These are phyloP conservation scores for Xylaria intraflava DNA, from an alignment of 495 filamentous ascomycete genomes.

Conservation along the genomic window DNA sequence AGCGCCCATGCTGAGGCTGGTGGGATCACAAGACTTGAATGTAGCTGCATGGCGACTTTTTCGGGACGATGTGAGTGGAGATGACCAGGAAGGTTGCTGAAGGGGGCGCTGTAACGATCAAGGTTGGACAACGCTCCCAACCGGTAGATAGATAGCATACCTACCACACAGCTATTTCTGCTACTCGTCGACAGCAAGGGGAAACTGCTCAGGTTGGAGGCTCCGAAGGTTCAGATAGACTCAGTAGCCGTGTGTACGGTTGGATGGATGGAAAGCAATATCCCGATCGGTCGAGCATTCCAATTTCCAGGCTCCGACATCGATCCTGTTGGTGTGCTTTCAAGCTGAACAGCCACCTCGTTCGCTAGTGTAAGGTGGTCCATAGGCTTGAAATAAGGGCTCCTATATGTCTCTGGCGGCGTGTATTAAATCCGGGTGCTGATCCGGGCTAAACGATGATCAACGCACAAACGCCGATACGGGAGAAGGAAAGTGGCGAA, in stretches of 20 bases:
- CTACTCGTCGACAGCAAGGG: background rate
- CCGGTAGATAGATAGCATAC: background rate
- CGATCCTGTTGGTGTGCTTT: background rate
- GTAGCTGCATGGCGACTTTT: conserved; percentile 7
- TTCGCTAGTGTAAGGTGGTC: conserved; percentile 1
- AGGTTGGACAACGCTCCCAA: background rate
- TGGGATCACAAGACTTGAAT: conserved; percentile 8
- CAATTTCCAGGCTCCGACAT: too few relatives aligned
- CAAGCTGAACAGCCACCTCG: conserved; percentile 7
- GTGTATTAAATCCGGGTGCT: background rate
- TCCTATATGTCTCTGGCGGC: background rate
- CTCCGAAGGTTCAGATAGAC: background rate
- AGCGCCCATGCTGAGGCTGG: background rate
- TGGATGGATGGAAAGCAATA: background rate
- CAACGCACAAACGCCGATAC: background rate
- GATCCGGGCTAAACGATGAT: background rate
- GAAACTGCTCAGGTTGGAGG: background rate
- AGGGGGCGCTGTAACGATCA: background rate
- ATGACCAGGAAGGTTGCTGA: background rate
- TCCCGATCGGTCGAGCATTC: background rate
- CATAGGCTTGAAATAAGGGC: conserved; percentile 2
- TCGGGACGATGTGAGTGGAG: conserved; percentile 10
- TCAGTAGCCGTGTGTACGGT: background rate
- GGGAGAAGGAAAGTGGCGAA: background rate
- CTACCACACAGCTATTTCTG: background rate